Conservation (phyloP, 225 moss, liverwort and hornwort species). For the Thuidium tamariscinum region DNA sequence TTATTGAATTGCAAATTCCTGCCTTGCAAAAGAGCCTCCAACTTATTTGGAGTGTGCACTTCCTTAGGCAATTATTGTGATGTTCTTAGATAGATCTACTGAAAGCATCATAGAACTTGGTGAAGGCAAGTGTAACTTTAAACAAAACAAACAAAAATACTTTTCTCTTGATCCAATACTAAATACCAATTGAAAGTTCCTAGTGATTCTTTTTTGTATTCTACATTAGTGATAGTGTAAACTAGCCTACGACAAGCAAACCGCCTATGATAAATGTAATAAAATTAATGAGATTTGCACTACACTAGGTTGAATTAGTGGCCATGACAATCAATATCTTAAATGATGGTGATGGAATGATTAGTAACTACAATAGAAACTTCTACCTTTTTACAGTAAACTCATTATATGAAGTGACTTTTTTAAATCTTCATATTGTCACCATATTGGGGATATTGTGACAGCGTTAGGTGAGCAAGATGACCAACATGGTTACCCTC, state of each 20-base stretch:
- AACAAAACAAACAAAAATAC: neutral
- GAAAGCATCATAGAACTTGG: neutral
- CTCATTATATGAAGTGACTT: neutral
- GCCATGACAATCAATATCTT: fast-evolving
- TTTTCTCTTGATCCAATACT: neutral
- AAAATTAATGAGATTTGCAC: neutral
- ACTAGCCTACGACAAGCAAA: too few species aligned
- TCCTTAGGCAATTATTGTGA: fast-evolving
- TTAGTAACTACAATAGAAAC: neutral
- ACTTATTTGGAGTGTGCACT: neutral
- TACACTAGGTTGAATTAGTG: too few species aligned
- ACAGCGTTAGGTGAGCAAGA: fast-evolving
- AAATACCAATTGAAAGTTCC: neutral
- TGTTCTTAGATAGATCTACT: neutral
- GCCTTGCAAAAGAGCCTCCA: fast-evolving
- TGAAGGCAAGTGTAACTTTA: fast-evolving
- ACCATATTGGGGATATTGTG: neutral
- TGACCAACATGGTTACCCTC: fast-evolving
- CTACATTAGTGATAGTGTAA: neutral
- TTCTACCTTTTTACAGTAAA: too few species aligned
- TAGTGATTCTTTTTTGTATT: neutral
- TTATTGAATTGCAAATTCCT: too few species aligned
- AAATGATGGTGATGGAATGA: neutral
- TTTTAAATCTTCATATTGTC: fast-evolving
- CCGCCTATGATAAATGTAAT: fast-evolving